Evolutionary conservation across 108 stramenopile genomes (phyloP), one percentile per base, ranked within the genome.

Genomic region (Skeletonema tropicum): DNA sequence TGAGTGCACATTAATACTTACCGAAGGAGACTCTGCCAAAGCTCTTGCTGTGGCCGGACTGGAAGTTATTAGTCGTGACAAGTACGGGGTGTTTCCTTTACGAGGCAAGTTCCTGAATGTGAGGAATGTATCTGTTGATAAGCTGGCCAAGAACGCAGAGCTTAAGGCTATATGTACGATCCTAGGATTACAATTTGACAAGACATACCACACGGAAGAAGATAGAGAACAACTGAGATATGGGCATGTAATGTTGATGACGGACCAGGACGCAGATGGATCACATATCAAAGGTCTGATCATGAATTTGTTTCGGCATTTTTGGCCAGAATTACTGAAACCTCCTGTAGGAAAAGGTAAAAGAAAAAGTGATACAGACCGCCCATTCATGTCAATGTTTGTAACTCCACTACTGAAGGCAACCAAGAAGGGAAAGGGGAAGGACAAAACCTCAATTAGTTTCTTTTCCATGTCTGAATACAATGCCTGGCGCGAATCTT

Each of bases 11-110:
- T 84, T 99, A 19, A 99, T 99, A 57, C 75, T 99, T 31, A 99
- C 99, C 1, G 99, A 99, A 88, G 99, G 99, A 64, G 99, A 99
- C 77, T 97, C 97, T 32, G 99, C 99, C 35, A 99, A 99, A 80
- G 95, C 99, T 21, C 70, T 99, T 29, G 99, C 99, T 17, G 94
- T 99, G 1, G 89, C 92, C 19, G 99, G 98, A 10, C 83, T 99
- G 19, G 92, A 96, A 68, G 91, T 98, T n/a, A 93, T 99, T 35
- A 98, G 99, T 9, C 79, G 99, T 13, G 95, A 98, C 57, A 49
- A 83, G 12, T 98, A 93, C 82, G 99, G 99, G 7, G 98, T 99
- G 5, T 99, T 99, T 83, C 99, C 99, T 0, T 87, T 99, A 2
- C 90, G 96, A n/a, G 99, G 99, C 15, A 99, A 99, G 83, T 95